Evolutionary conservation across 345 rosid genomes (phyloP).

Genomic region (Salix exigua): DNA sequence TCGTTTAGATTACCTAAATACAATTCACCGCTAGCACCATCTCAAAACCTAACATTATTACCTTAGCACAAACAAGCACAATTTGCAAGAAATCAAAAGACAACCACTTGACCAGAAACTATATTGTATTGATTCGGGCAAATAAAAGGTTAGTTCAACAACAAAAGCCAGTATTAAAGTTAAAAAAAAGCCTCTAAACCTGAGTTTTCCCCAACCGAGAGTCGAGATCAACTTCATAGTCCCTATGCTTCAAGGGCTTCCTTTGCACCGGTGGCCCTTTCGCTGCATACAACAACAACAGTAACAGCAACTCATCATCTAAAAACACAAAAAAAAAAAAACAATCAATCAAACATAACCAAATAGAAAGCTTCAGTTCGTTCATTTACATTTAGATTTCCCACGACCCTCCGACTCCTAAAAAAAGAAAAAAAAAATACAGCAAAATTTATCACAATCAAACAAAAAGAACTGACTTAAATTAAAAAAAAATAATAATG

Average conservation of each 20-base stretch:
- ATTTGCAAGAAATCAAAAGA: background rate
- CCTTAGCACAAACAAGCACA: background rate
- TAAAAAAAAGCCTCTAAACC: conserved; percentile 36
- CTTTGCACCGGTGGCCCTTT: conserved; percentile 92
- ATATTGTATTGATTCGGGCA: too few relatives aligned
- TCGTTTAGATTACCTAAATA: too few relatives aligned
- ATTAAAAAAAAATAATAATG: background rate
- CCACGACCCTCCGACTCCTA: conserved; percentile 65
- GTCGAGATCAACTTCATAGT: conserved; percentile 90
- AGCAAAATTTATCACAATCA: background rate
- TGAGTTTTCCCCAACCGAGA: conserved; percentile 96
- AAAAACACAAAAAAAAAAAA: background rate
- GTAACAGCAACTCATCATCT: background rate
- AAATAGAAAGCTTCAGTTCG: background rate
- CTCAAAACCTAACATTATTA: background rate
- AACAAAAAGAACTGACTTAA: background rate
- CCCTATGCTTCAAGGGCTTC: conserved; percentile 95
- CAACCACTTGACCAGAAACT: background rate
- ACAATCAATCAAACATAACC: background rate
- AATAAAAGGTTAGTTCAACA: too few relatives aligned
- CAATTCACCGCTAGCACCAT: background rate
- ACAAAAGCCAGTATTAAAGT: background rate
- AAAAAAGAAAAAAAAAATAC: background rate
- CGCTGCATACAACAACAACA: conserved; percentile 35
- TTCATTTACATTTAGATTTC: conserved; percentile 65